A percentile compares a stretch with the other conserved stretches of the same genome.
These are phyloP conservation scores for Hygrocybe coccinea DNA, from an alignment of 768 basidiomycete species.

Conservation along the genomic window DNA sequence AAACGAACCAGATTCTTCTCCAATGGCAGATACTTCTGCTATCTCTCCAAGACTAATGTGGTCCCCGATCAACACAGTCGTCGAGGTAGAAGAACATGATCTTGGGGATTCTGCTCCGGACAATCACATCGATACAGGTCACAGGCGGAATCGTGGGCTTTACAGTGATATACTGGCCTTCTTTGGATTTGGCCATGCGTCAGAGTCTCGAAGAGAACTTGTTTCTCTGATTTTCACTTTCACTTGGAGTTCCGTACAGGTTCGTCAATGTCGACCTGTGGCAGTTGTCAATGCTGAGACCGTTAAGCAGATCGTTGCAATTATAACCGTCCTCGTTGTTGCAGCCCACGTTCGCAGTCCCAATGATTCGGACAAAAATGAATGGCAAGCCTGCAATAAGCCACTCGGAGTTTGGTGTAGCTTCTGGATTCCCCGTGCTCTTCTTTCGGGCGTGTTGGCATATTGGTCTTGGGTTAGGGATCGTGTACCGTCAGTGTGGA, in stretches of 20 bases:
- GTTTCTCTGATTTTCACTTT: constrained; percentile 45
- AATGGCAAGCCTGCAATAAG: constrained; percentile 49
- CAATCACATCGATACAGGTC: constrained; percentile 15
- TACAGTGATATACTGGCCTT: constrained; percentile 30
- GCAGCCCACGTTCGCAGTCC: constrained; percentile 43
- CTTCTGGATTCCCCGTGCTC: constrained; percentile 49
- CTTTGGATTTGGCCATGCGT: constrained; percentile 52
- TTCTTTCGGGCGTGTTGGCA: constrained; percentile 39
- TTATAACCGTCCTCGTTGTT: constrained; percentile 43
- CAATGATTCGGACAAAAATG: constrained; percentile 31
- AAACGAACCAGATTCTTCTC: not conserved
- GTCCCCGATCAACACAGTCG: not conserved
- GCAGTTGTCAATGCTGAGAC: not conserved
- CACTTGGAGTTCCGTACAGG: constrained; percentile 46
- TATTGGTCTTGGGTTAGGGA: constrained; percentile 47
- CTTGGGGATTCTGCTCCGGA: constrained; percentile 10
- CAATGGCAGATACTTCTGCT: not conserved
- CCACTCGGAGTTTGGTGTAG: constrained; percentile 56
- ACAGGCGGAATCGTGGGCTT: constrained; percentile 10
- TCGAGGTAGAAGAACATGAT: constrained; percentile 1
- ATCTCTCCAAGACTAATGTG: not conserved
- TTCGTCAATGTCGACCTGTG: constrained; percentile 22
- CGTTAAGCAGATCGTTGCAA: constrained; percentile 42
- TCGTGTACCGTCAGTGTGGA: constrained; percentile 23
- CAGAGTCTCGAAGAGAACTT: constrained; percentile 43